Evolutionary conservation across 345 rosid genomes (phyloP).

Genomic region (Rhodomyrtus tomentosa): DNA sequence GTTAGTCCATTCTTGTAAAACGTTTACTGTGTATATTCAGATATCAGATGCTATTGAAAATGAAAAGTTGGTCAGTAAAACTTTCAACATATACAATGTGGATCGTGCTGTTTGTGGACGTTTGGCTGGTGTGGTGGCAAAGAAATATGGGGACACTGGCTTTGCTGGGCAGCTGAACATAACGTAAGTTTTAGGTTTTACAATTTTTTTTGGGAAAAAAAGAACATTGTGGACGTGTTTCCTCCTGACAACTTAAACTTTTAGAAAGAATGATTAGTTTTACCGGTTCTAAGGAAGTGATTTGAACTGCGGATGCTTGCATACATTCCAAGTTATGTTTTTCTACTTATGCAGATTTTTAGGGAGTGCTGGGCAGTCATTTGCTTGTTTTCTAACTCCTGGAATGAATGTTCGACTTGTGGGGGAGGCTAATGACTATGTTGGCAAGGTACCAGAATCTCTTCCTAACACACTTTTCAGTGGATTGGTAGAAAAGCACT

Average conservation of each 20-base stretch:
- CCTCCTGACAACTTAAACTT: neutral
- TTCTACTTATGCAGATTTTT: slow-evolving; percentile 39
- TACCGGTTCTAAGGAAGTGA: neutral
- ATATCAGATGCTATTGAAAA: slow-evolving; percentile 70
- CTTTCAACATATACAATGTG: slow-evolving; percentile 67
- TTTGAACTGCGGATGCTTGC: neutral
- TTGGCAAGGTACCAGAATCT: slow-evolving; percentile 66
- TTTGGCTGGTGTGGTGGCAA: slow-evolving; percentile 77
- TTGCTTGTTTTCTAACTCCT: slow-evolving; percentile 92
- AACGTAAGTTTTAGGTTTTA: slow-evolving; percentile 43
- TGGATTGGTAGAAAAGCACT: neutral
- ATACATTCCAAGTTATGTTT: slow-evolving; percentile 10
- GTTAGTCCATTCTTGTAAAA: neutral
- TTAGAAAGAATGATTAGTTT: neutral
- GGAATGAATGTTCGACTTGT: slow-evolving; percentile 86
- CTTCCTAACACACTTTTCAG: neutral
- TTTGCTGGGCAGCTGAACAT: slow-evolving; percentile 96
- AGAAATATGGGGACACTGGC: slow-evolving; percentile 95
- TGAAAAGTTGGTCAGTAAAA: slow-evolving; percentile 69
- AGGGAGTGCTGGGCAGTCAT: slow-evolving; percentile 99
- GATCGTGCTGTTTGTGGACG: slow-evolving; percentile 99
- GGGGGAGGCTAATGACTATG: slow-evolving; percentile 98
- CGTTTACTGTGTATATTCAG: slow-evolving; percentile 18
- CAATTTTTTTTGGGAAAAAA: neutral
- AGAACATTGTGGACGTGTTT: neutral